These are phyloP conservation scores for Cokeromyces recurvatus DNA, from an alignment of 371 early-diverging fungal species.

Conservation along the genomic window DNA sequence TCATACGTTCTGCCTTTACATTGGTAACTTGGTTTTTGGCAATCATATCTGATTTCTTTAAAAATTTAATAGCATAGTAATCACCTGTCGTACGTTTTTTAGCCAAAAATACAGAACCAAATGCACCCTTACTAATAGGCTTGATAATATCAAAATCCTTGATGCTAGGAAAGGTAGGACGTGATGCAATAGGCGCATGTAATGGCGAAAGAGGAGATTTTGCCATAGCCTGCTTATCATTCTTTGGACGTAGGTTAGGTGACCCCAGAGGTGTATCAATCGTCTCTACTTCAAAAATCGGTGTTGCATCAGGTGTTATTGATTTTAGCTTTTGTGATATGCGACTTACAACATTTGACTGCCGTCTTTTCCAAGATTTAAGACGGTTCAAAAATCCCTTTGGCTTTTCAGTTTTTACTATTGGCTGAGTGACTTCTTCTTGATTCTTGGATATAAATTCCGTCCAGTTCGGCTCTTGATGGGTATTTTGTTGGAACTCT, in stretches of 20 bases:
- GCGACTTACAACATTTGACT: constrained; percentile 11
- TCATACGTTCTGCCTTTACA: constrained; percentile 86
- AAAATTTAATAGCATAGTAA: constrained; percentile 87
- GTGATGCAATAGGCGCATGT: constrained; percentile 36
- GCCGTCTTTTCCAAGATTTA: constrained; percentile 20
- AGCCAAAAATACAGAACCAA: constrained; percentile 86
- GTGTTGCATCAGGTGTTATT: constrained; percentile 20
- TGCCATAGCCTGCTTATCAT: constrained; percentile 1
- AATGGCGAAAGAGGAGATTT: constrained; percentile 46
- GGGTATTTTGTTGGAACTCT: constrained; percentile 33
- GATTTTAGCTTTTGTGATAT: constrained; percentile 17
- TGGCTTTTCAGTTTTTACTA: background rate
- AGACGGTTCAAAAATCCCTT: constrained; percentile 22
- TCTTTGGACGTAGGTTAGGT: constrained; percentile 19
- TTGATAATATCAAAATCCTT: constrained; percentile 92
- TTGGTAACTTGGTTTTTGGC: constrained; percentile 90
- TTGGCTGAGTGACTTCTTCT: background rate
- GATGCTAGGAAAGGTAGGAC: constrained; percentile 57
- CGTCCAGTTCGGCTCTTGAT: constrained; percentile 34
- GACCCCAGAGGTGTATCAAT: constrained; percentile 36
- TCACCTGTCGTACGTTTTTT: constrained; percentile 84
- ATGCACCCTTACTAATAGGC: constrained; percentile 90
- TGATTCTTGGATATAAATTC: constrained; percentile 27
- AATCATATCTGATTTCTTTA: constrained; percentile 88
- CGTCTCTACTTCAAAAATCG: constrained; percentile 38